These are phyloP conservation scores for Phlebiopsis flavidoalba DNA, from an alignment of 768 basidiomycete genomes.

Conservation along the genomic window DNA sequence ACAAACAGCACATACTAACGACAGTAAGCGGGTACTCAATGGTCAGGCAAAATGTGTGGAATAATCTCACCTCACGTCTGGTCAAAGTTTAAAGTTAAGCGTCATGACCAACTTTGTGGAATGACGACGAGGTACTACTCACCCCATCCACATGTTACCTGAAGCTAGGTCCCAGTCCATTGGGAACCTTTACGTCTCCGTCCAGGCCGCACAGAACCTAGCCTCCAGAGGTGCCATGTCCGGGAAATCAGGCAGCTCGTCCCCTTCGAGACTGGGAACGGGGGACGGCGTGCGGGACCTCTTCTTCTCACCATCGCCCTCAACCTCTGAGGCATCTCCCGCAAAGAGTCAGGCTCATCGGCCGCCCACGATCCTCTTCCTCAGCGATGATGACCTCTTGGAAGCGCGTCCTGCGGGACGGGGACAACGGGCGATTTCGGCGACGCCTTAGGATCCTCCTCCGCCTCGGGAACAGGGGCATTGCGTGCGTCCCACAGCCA, in stretches of 20 bases:
- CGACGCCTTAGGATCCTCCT: background rate
- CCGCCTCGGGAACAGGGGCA: background rate
- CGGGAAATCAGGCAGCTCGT: background rate
- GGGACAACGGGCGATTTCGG: background rate
- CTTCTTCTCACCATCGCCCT: background rate
- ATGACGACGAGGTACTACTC: background rate
- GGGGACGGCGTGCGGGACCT: background rate
- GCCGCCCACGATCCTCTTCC: background rate
- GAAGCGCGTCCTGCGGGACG: background rate
- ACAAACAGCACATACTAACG: constrained; percentile 2
- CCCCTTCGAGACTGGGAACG: background rate
- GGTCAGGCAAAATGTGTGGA: background rate
- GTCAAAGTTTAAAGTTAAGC: background rate
- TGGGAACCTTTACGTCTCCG: constrained; percentile 6
- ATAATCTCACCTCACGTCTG: constrained; percentile 7
- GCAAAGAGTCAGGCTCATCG: background rate
- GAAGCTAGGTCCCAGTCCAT: background rate
- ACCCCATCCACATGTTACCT: constrained; percentile 12
- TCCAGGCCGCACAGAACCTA: constrained; percentile 7
- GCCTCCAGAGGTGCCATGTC: constrained; percentile 2
- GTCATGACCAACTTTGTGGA: background rate
- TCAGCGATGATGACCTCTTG: constrained; percentile 4
- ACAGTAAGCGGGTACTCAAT: background rate
- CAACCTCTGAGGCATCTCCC: background rate
- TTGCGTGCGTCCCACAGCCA: background rate